A percentile compares a stretch with the other conserved stretches of the same genome.
These are phyloP conservation scores for Carex littledalei DNA, from an alignment of 176 grass and related monocot species.

Conservation along the genomic window DNA sequence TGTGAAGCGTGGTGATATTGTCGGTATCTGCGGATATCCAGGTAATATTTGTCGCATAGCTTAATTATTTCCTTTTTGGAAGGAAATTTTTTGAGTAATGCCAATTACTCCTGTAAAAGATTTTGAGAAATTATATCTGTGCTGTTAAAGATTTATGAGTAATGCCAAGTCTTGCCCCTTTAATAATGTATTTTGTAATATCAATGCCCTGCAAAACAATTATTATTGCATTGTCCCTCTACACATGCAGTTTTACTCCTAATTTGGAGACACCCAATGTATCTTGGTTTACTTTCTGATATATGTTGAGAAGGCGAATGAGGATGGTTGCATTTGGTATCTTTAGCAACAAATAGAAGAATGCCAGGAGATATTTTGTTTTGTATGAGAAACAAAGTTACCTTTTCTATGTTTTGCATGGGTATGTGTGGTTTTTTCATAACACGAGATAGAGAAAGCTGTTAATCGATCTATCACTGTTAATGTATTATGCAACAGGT, in stretches of 20 bases:
- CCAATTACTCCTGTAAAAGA: neutral
- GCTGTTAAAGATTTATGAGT: neutral
- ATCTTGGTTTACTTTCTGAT: neutral
- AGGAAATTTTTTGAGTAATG: neutral
- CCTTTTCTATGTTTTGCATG: no score
- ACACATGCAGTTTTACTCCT: neutral
- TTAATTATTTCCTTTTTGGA: neutral
- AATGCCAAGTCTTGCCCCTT: neutral
- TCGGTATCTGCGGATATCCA: conserved; percentile 77
- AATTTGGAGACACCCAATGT: neutral
- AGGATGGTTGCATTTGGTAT: neutral
- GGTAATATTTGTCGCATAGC: conserved; percentile 24
- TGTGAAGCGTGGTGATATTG: conserved; percentile 89
- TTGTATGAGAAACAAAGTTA: neutral
- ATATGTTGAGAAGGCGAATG: neutral
- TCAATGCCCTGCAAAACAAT: neutral
- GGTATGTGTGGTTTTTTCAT: no score
- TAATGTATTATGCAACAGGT: conserved; percentile 42
- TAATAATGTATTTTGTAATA: neutral
- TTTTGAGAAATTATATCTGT: neutral
- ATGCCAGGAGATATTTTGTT: neutral
- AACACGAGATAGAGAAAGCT: neutral
- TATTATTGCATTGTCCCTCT: neutral
- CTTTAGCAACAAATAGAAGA: neutral
- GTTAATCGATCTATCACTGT: conserved; percentile 9